Base-by-base conservation (phyloP, 345 rosid genomes). In the Corchorus olitorius region DNA sequence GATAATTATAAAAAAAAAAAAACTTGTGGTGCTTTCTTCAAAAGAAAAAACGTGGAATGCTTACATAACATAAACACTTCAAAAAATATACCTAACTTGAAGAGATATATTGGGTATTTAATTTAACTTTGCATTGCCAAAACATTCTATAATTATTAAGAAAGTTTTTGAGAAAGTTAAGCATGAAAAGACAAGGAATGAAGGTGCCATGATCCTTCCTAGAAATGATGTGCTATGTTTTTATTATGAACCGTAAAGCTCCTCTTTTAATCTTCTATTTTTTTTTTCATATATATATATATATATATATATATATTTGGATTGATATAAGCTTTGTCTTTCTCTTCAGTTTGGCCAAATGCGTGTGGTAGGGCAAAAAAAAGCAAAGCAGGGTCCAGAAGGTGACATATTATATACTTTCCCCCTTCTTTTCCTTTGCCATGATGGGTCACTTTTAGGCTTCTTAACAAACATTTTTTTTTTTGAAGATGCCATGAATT, bases 171-270 rank as follows among this genome's bases (percentile, higher is more conserved):
- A 34, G 1, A 66, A 12, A 2, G 48, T 6, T 67, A 4, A 1
- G 16, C 34, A 19, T 19, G n/a, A 8, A 52, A 52, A 27, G 60
- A 70, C 61, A 52, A 46, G 20, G 48, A 13, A 53, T 16, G 74
- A 70, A 70, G 62, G 74, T 53, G 4, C 74, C 74, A 17, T 70
- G 69, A 72, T 50, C 65, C 70, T 59, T 59, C 56, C 55, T 33
- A 12, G 16, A 41, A 74, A 68, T n/a, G 46, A 52, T 54, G 48
- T 12, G 48, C 19, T 37, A 4, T 39, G 6, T 48, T 39, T 64
- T 64, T 20, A 17, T 64, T 64, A 19, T 64, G 43, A 37, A 8
- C 6, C 20, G 2, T 0, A 35, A 17, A 63, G 16, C 1, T 20
- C 43, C 15, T 33, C 27, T 22, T 1, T 1, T 27, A 4, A 17